Conservation (phyloP, 2,329 filamentous ascomycete species). For the Tolypocladium amazonense region DNA sequence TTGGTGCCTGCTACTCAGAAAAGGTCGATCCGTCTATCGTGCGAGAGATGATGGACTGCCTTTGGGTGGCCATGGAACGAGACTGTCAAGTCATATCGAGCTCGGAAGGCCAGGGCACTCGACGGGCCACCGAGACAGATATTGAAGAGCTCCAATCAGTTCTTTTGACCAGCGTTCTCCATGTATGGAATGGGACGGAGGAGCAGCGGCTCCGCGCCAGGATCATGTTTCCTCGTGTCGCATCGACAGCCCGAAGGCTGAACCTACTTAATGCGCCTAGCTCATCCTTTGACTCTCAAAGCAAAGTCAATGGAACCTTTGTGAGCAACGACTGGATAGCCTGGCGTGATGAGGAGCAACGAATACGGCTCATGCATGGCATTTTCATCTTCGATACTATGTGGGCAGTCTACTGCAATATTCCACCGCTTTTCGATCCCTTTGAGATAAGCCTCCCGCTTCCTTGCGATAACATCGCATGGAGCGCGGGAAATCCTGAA, state of each 20-base stretch:
- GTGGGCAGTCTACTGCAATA: slow-evolving; percentile 62
- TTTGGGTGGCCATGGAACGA: slow-evolving; percentile 47
- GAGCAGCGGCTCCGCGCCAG: slow-evolving; percentile 54
- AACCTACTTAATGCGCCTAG: slow-evolving; percentile 42
- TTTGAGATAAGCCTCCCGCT: slow-evolving; percentile 58
- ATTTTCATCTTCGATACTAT: slow-evolving; percentile 55
- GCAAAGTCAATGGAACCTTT: slow-evolving; percentile 21
- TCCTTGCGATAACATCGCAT: slow-evolving; percentile 62
- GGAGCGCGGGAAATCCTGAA: slow-evolving; percentile 51
- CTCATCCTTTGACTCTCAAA: not conserved
- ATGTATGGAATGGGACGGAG: slow-evolving; percentile 61
- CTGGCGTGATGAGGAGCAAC: slow-evolving; percentile 64
- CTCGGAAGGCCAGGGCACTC: slow-evolving; percentile 8
- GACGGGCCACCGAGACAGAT: slow-evolving; percentile 24
- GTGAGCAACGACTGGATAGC: slow-evolving; percentile 51
- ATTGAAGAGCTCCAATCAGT: slow-evolving; percentile 61
- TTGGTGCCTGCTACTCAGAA: slow-evolving; percentile 66
- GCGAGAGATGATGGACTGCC: slow-evolving; percentile 56
- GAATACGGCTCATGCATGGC: slow-evolving; percentile 53
- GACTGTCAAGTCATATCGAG: slow-evolving; percentile 37
- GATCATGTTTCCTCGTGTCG: slow-evolving; percentile 45
- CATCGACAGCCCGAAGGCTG: slow-evolving; percentile 44
- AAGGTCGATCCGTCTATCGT: slow-evolving; percentile 48
- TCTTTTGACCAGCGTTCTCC: slow-evolving; percentile 48
- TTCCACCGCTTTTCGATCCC: slow-evolving; percentile 49